phyloP scores from a whole-genome alignment of 192 early-diverging fungal genomes.

The Coemansia sp. region DNA sequence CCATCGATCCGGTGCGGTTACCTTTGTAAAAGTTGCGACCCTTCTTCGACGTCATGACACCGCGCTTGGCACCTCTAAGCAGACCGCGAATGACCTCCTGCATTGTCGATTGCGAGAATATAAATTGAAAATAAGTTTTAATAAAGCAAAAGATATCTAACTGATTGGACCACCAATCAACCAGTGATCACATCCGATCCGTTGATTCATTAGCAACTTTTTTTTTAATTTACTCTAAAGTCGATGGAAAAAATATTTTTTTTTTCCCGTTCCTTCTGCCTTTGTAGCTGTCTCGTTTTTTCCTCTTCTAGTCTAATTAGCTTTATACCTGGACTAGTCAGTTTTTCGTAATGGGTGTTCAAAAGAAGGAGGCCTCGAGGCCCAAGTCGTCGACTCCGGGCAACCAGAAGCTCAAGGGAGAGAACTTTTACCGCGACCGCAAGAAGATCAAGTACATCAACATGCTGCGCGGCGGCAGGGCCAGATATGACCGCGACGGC shows the following conservation, averaged over 20 bases:
- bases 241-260: not conserved
- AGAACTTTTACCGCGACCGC: slow-evolving; percentile 98
- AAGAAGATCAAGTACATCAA: slow-evolving; percentile 90
- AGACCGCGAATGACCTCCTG: slow-evolving; percentile 52
- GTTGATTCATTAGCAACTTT: too few relatives aligned
- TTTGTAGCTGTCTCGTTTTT: not conserved
- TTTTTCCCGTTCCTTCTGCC: slow-evolving; percentile 1
- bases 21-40: slow-evolving; percentile 55
- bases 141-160: too few relatives aligned
- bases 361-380: slow-evolving; percentile 53
- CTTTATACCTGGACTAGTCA: not conserved
- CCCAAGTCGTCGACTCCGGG: slow-evolving; percentile 49
- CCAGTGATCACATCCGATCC: too few relatives aligned
- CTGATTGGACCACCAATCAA: too few relatives aligned
- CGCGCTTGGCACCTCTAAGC: slow-evolving; percentile 51
- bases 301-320: not conserved
- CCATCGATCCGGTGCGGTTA: slow-evolving; percentile 54
- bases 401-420: slow-evolving; percentile 87
- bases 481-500: slow-evolving; percentile 80
- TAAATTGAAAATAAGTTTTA: too few relatives aligned
- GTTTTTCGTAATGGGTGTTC: slow-evolving; percentile 31
- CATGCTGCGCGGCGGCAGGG: slow-evolving; percentile 87
- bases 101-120: slow-evolving; percentile 17
- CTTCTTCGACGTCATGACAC: slow-evolving; percentile 53
- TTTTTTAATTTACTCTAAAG: not conserved